These are phyloP conservation scores for Penicillium thymicola DNA, from an alignment of 2,329 filamentous ascomycete species.

Conservation along the genomic window DNA sequence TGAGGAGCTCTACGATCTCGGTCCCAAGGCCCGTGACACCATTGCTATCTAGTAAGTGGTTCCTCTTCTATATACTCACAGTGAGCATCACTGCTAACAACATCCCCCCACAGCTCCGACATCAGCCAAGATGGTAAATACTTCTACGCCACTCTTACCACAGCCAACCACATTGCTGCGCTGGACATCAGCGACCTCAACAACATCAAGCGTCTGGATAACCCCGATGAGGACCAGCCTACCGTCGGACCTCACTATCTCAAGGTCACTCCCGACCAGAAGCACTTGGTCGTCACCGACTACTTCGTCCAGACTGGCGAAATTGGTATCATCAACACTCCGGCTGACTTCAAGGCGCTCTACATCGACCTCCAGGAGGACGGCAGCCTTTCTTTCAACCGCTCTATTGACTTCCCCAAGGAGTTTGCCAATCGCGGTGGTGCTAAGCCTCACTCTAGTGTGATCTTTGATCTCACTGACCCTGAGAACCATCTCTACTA, in stretches of 20 bases:
- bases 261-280: slow-evolving; percentile 63
- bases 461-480: slow-evolving; percentile 57
- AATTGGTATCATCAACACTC: slow-evolving; percentile 60
- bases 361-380: slow-evolving; percentile 59
- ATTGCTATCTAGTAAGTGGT: slow-evolving; percentile 54
- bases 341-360: slow-evolving; percentile 60
- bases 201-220: slow-evolving; percentile 59
- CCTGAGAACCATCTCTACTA: slow-evolving; percentile 47
- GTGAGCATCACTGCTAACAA: not conserved
- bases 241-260: slow-evolving; percentile 62
- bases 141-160: slow-evolving; percentile 59
- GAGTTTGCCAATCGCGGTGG: slow-evolving; percentile 56
- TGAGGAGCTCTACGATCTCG: slow-evolving; percentile 58
- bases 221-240: slow-evolving; percentile 57
- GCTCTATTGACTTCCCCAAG: slow-evolving; percentile 55
- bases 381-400: slow-evolving; percentile 58
- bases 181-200: slow-evolving; percentile 61
- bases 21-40: slow-evolving; percentile 54
- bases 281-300: slow-evolving; percentile 62
- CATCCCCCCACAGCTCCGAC: slow-evolving; percentile 45
- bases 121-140: slow-evolving; percentile 57
- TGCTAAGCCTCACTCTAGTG: slow-evolving; percentile 55
- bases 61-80: not conserved
- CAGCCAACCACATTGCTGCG: slow-evolving; percentile 60
- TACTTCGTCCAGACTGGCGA: slow-evolving; percentile 64